These are phyloP conservation scores for Nicotiana tabacum DNA, from an alignment of 257 asterid species.

Conservation along the genomic window DNA sequence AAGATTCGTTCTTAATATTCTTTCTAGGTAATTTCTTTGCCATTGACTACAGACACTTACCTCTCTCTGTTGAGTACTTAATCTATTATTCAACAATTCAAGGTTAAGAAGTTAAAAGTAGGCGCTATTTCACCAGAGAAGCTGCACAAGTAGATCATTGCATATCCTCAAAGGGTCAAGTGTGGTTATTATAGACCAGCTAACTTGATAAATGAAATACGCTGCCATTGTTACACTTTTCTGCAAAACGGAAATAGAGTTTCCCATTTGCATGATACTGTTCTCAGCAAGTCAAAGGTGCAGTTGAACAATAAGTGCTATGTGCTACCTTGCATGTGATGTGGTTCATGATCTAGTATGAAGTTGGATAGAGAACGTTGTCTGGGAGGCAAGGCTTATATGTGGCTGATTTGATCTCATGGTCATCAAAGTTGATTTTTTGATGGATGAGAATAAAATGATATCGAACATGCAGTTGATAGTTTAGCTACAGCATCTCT, in stretches of 20 bases:
- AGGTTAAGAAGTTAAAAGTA: not conserved
- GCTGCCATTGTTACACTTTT: not conserved
- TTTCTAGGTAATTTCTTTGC: not conserved
- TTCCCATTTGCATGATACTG: not conserved
- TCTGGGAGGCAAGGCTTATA: too few relatives aligned
- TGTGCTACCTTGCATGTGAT: not conserved
- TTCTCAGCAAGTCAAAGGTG: not conserved
- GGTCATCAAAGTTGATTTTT: too few relatives aligned
- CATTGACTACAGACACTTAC: not conserved
- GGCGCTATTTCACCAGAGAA: not conserved
- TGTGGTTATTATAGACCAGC: not conserved
- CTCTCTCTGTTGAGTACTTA: not conserved
- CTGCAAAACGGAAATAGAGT: not conserved
- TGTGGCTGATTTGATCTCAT: too few relatives aligned
- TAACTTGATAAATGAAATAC: not conserved
- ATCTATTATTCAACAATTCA: not conserved
- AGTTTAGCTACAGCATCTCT: too few relatives aligned
- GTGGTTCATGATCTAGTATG: not conserved
- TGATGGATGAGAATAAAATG: too few relatives aligned
- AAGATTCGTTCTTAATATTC: not conserved
- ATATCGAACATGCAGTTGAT: too few relatives aligned
- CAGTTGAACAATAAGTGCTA: not conserved
- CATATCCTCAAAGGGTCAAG: not conserved
- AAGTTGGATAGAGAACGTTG: not conserved
- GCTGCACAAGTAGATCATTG: not conserved